phyloP scores from a whole-genome alignment of 2,329 filamentous ascomycete genomes.

The Biscogniauxia sp. region DNA sequence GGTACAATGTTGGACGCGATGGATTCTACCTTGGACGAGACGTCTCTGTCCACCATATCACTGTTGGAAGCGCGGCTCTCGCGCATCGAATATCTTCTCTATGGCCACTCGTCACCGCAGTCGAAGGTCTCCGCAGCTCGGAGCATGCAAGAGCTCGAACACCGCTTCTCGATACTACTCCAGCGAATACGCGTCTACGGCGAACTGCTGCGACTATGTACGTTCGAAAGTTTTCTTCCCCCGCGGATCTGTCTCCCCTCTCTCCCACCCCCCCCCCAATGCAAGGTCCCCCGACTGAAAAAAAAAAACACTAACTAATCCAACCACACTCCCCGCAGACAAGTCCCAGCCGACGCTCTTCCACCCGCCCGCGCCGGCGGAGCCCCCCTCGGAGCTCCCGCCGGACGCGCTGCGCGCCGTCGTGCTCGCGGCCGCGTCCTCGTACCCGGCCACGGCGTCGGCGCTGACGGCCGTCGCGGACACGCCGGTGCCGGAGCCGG shows the following conservation, averaged over 20 bases:
- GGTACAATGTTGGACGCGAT: conserved; percentile 20
- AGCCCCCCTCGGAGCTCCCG: conserved; percentile 53
- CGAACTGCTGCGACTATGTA: conserved; percentile 61
- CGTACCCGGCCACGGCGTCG: conserved; percentile 55
- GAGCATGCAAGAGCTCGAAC: conserved; percentile 51
- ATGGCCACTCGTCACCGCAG: conserved; percentile 43
- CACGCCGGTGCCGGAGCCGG: conserved; percentile 55
- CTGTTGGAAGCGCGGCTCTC: conserved; percentile 58
- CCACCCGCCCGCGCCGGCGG: conserved; percentile 42
- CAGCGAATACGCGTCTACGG: conserved; percentile 55
- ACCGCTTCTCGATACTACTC: conserved; percentile 49
- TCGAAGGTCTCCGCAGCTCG: conserved; percentile 40
- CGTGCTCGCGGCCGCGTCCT: conserved; percentile 54
- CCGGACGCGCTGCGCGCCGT: conserved; percentile 51
- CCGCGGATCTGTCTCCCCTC: too few species aligned
- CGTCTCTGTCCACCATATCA: conserved; percentile 53
- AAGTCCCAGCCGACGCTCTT: conserved; percentile 55
- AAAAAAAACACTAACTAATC: not conserved
- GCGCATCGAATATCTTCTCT: conserved; percentile 58
- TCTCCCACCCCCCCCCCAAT: too few species aligned
- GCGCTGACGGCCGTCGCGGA: conserved; percentile 56
- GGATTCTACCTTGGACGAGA: conserved; percentile 45
- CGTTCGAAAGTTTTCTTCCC: conserved; percentile 21
- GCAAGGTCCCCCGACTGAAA: too few species aligned
- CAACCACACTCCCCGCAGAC: conserved; percentile 37